phyloP scores from a whole-genome alignment of 164 flowering plant genomes.

The Paratinospora sagittata region DNA sequence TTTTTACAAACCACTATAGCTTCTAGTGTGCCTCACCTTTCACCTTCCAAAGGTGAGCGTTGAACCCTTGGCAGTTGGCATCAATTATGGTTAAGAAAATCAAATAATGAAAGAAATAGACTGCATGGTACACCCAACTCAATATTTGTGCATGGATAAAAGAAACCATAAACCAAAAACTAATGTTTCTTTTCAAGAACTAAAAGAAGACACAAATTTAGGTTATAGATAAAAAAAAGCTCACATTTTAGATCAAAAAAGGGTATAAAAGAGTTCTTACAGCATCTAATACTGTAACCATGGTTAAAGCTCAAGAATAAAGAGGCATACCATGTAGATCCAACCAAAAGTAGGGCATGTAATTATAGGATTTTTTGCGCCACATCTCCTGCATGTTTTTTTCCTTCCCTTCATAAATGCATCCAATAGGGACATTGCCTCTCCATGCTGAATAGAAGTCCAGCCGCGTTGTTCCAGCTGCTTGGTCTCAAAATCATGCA shows the following conservation, averaged over 20 bases:
- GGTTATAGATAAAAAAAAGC: too few relatives aligned
- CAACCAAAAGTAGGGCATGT: slow-evolving; percentile 71
- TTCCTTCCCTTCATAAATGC: slow-evolving; percentile 33
- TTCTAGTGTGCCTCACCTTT: too few relatives aligned
- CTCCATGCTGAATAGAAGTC: slow-evolving; percentile 66
- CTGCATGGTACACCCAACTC: too few relatives aligned
- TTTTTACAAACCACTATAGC: too few relatives aligned
- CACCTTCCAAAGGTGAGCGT: too few relatives aligned
- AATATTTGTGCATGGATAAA: too few relatives aligned
- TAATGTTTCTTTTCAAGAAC: too few relatives aligned
- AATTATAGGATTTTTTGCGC: slow-evolving; percentile 41
- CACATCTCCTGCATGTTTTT: slow-evolving; percentile 44
- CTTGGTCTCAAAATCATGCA: slow-evolving; percentile 2
- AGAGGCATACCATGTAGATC: slow-evolving; percentile 58
- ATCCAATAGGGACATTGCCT: slow-evolving; percentile 48
- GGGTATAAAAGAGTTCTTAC: neutral
- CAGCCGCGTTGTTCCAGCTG: slow-evolving; percentile 29
- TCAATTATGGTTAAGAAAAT: too few relatives aligned
- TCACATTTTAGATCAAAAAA: neutral
- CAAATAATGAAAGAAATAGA: too few relatives aligned
- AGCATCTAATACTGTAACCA: neutral
- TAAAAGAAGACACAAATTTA: too few relatives aligned
- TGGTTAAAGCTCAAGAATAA: neutral
- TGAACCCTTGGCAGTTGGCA: too few relatives aligned
- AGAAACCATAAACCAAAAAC: too few relatives aligned